A percentile compares a stretch with the other conserved stretches of the same genome.
Conservation (phyloP, 2,329 filamentous ascomycete genomes). For the Fusarium siculi region DNA sequence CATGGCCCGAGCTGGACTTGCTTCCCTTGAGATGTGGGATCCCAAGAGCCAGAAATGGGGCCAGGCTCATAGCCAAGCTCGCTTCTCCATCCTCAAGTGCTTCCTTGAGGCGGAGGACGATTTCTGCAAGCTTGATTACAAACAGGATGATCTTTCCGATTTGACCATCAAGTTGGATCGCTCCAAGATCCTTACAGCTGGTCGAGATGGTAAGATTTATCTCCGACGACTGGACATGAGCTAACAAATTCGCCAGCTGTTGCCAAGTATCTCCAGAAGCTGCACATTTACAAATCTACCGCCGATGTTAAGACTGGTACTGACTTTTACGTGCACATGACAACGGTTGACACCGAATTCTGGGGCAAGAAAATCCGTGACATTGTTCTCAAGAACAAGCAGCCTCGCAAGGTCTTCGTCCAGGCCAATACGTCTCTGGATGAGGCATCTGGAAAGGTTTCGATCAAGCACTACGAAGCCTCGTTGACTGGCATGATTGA, state of each 20-base stretch:
- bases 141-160: constrained; percentile 79
- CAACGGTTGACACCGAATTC: constrained; percentile 81
- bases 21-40: constrained; percentile 93
- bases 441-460: constrained; percentile 74
- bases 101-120: constrained; percentile 87
- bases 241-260: constrained; percentile 66
- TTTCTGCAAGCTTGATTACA: constrained; percentile 85
- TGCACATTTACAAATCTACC: constrained; percentile 92
- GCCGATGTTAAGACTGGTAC: constrained; percentile 83
- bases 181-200: constrained; percentile 84
- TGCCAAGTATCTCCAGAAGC: constrained; percentile 86
- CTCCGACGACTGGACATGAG: not conserved
- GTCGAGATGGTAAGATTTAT: constrained; percentile 68
- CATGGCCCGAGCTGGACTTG: constrained; percentile 94
- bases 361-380: constrained; percentile 84
- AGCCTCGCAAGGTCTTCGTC: constrained; percentile 90
- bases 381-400: constrained; percentile 79
- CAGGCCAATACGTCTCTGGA: constrained; percentile 88
- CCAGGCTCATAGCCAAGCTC: constrained; percentile 90
- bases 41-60: constrained; percentile 92
- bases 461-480: constrained; percentile 86
- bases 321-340: constrained; percentile 85
- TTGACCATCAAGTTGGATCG: constrained; percentile 85
- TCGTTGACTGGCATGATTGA: constrained; percentile 83
- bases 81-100: constrained; percentile 86